These are phyloP conservation scores for Suillus tomentosus DNA, from an alignment of 768 basidiomycete genomes.

Conservation along the genomic window DNA sequence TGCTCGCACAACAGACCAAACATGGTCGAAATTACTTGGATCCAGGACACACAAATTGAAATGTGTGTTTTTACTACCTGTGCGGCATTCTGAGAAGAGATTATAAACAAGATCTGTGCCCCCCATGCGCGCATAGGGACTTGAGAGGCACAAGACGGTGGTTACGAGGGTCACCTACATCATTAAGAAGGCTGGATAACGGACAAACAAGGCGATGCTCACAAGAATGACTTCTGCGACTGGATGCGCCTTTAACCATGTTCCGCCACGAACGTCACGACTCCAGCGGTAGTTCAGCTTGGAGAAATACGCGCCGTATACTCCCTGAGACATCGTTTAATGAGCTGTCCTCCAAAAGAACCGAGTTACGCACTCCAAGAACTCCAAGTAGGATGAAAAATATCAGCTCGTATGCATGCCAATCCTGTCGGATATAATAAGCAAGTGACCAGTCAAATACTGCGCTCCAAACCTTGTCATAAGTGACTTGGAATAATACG, in stretches of 20 bases:
- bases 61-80: conserved; percentile 54
- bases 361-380: conserved; percentile 66
- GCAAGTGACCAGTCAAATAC: background rate
- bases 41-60: conserved; percentile 73
- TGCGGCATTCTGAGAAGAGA: conserved; percentile 84
- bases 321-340: conserved; percentile 52
- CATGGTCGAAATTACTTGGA: conserved; percentile 53
- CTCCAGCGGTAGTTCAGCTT: conserved; percentile 91
- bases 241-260: conserved; percentile 80
- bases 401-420: conserved; percentile 87
- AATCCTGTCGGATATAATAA: conserved; percentile 58
- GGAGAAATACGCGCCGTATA: conserved; percentile 94
- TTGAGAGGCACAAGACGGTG: conserved; percentile 77
- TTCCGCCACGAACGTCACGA: conserved; percentile 76
- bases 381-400: conserved; percentile 86
- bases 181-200: conserved; percentile 15
- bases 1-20: conserved; percentile 62
- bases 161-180: conserved; percentile 77
- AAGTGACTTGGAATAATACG: conserved; percentile 89
- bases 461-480: conserved; percentile 61
- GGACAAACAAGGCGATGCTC: conserved; percentile 26
- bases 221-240: conserved; percentile 83
- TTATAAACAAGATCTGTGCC: conserved; percentile 94
- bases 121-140: conserved; percentile 90
- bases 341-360: conserved; percentile 10